Percentiles rank a stretch among this genome's conserved stretches.
Evolutionary conservation across 208 protist species (phyloP).

Genomic region (Crithidia expoeki): DNA sequence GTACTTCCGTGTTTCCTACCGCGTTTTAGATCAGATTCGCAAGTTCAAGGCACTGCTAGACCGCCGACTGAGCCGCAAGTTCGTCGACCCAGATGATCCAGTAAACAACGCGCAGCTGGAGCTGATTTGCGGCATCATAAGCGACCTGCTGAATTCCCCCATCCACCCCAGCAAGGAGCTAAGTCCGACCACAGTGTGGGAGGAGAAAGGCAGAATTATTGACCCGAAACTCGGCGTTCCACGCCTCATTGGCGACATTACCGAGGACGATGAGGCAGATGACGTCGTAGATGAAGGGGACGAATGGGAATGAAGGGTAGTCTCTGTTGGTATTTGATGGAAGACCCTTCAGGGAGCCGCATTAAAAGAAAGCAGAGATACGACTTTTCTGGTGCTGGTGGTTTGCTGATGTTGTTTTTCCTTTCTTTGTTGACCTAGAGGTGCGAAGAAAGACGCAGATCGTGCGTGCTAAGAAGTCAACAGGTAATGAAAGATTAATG

Average conservation of each 20-base stretch:
- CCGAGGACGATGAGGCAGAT: background rate
- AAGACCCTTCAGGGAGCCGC: too few species aligned
- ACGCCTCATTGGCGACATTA: background rate
- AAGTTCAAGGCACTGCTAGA: constrained; percentile 64
- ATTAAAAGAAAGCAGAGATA: too few species aligned
- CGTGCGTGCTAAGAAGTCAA: too few species aligned
- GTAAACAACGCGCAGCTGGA: constrained; percentile 73
- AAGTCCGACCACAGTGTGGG: constrained; percentile 38
- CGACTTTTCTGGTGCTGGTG: too few species aligned
- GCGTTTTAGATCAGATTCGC: constrained; percentile 61
- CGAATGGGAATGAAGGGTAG: background rate
- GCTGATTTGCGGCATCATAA: constrained; percentile 59
- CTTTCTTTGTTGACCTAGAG: too few species aligned
- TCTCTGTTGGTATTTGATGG: too few species aligned
- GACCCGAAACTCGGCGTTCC: constrained; percentile 17
- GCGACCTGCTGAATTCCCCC: constrained; percentile 54
- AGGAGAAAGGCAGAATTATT: constrained; percentile 62
- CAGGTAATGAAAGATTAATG: too few species aligned
- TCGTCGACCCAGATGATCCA: constrained; percentile 46
- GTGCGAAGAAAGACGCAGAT: too few species aligned
- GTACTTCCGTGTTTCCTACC: constrained; percentile 59
- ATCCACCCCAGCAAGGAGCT: constrained; percentile 52
- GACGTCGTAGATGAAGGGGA: background rate
- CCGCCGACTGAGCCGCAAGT: constrained; percentile 61
- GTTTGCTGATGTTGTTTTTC: too few species aligned